Evolutionary conservation across 768 basidiomycete species (phyloP).

Genomic region (Trametes villosa): DNA sequence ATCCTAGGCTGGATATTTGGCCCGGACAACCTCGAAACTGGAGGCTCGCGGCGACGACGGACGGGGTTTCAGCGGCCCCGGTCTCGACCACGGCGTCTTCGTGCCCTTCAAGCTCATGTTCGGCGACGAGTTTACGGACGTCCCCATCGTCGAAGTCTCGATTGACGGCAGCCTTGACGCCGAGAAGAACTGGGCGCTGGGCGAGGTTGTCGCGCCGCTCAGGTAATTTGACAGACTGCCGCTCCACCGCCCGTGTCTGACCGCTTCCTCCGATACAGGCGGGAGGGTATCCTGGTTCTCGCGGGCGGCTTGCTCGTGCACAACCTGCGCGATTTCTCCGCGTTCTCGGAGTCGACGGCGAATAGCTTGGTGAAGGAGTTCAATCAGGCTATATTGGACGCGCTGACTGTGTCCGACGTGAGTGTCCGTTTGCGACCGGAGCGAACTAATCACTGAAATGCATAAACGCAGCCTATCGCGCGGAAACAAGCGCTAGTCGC

Average conservation of each 20-base stretch:
- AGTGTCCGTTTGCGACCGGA: too few relatives aligned
- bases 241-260: constrained; percentile 9
- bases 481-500: constrained; percentile 59
- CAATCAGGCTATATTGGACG: constrained; percentile 60
- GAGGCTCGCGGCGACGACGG: constrained; percentile 71
- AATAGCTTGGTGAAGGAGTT: constrained; percentile 55
- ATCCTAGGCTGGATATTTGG: constrained; percentile 53
- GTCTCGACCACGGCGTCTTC: constrained; percentile 81
- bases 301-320: constrained; percentile 73
- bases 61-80: constrained; percentile 63
- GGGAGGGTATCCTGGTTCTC: constrained; percentile 70
- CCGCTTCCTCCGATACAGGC: constrained; percentile 44
- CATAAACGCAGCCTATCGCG: constrained; percentile 48
- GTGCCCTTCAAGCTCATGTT: constrained; percentile 83
- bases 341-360: constrained; percentile 55
- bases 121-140: constrained; percentile 58
- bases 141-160: constrained; percentile 75
- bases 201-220: constrained; percentile 61
- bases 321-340: constrained; percentile 59
- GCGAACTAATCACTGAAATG: too few relatives aligned
- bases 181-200: constrained; percentile 65
- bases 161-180: constrained; percentile 66
- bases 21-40: constrained; percentile 49
- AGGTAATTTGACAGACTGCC: constrained; percentile 44
- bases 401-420: constrained; percentile 55